phyloP scores from a whole-genome alignment of 2,329 filamentous ascomycete species.

The Colletotrichum sp. region DNA sequence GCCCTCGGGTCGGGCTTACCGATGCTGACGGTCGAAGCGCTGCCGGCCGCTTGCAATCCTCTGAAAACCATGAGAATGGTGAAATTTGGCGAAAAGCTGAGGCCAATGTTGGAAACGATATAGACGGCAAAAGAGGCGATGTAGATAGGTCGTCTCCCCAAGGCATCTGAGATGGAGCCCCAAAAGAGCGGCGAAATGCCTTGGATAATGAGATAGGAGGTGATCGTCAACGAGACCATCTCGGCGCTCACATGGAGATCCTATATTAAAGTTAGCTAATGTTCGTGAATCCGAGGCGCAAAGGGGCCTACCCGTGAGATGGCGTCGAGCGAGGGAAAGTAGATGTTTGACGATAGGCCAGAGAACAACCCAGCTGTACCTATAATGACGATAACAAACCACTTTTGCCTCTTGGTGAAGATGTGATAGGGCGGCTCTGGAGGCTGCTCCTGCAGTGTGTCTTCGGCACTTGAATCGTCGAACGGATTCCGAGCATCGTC shows the following conservation, averaged over 20 bases:
- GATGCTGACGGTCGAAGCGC: conserved; percentile 51
- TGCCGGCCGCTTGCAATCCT: conserved; percentile 51
- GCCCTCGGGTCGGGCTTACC: conserved; percentile 29
- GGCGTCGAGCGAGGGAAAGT: conserved; percentile 47
- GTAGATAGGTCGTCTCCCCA: conserved; percentile 50
- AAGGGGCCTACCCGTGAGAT: conserved; percentile 34
- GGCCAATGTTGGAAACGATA: conserved; percentile 47
- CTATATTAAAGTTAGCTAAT: neutral
- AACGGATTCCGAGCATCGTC: neutral
- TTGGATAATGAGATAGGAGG: conserved; percentile 54
- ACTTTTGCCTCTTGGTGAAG: conserved; percentile 42
- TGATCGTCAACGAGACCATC: conserved; percentile 43
- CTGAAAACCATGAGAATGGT: conserved; percentile 46
- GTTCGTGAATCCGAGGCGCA: neutral
- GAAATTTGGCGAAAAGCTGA: conserved; percentile 48
- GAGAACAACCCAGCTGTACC: conserved; percentile 57
- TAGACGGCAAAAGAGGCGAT: conserved; percentile 51
- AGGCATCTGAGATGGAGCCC: conserved; percentile 50
- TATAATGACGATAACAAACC: conserved; percentile 51
- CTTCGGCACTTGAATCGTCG: neutral
- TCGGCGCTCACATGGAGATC: conserved; percentile 32
- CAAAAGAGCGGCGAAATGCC: conserved; percentile 53
- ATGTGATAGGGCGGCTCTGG: conserved; percentile 31
- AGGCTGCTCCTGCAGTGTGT: neutral
- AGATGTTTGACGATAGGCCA: conserved; percentile 55